Evolutionary conservation across 2,329 filamentous ascomycete species (phyloP), one percentile per base, ranked within the genome.

Genomic region (Botrytis squamosa): DNA sequence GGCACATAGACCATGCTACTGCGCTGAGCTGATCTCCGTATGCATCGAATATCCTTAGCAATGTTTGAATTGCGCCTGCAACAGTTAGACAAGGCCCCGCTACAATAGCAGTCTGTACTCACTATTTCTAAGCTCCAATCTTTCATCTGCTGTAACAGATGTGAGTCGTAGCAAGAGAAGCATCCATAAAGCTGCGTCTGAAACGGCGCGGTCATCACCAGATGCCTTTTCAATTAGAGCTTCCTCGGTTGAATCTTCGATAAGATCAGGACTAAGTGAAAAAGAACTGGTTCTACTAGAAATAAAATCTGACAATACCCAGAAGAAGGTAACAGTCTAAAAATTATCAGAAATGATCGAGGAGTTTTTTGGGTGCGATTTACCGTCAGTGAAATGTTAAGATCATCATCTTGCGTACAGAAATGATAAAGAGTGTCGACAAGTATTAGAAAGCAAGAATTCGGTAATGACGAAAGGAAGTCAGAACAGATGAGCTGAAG

Each of bases 401-500:
- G 86, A 80, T 99, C 96, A 77, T 97, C 93, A 76, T 91, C 88
- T 82, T 99, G 96, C 0, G 91, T 92, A 78, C 93, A 94, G 82
- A 98, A 99, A 76, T 92, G 91, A 79, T 94, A 93, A 36, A 99
- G 88, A 18, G 95, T 94, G 83, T 97, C 92, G 75, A 98, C 90
- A 25, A 99, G 87, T 74, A 91, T 89, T 74, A 91, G 87, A 82
- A 92, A 93, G 84, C 88, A 98, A 68, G 85, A 88, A 81, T 89
- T 90, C 64, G 89, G 92, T 73, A 91, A 87, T 10, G 92, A 90
- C 22, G 90, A 87, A 49, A 99, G 84, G 79, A 99, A 99, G 82
- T 99, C 96, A 0, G 96, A 98, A 82, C 95, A 97, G 64, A 99
- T 92, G 4, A 99, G 89, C 81, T 98, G 94, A 20, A 97, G 85